Conservation (phyloP, 73 alveolate species). For the Tetrahymena elliotti region DNA sequence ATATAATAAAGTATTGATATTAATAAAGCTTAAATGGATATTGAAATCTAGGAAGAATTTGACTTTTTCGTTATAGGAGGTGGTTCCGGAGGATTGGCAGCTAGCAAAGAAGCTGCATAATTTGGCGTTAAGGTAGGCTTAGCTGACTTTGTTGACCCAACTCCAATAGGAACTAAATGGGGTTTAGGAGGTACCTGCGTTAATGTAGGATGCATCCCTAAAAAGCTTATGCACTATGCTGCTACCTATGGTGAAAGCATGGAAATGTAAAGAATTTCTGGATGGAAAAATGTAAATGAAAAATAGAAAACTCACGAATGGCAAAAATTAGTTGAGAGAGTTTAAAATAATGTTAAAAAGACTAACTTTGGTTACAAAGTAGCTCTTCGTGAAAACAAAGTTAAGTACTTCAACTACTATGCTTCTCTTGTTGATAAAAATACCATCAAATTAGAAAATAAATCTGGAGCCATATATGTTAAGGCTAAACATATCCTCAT, state of each 20-base stretch:
- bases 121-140: conserved; percentile 87
- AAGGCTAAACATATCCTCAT: conserved; percentile 64
- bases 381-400: conserved; percentile 54
- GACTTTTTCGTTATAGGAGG: conserved; percentile 96
- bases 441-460: conserved; percentile 65
- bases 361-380: conserved; percentile 71
- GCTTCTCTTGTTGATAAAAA: conserved; percentile 76
- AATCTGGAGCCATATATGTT: not conserved
- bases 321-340: conserved; percentile 60
- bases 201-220: conserved; percentile 99
- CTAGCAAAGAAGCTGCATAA: conserved; percentile 89
- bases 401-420: conserved; percentile 61
- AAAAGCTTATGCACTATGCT: conserved; percentile 97
- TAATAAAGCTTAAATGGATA: not conserved
- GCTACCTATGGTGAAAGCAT: conserved; percentile 77
- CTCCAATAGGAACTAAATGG: conserved; percentile 85
- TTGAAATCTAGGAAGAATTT: conserved; percentile 19
- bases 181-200: conserved; percentile 99
- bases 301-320: conserved; percentile 67
- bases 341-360: conserved; percentile 57
- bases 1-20: not conserved
- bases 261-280: conserved; percentile 61
- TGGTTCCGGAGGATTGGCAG: conserved; percentile 98
- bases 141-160: conserved; percentile 94
- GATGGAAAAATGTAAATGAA: conserved; percentile 52